Conservation (phyloP, 2,329 filamentous ascomycete species). For the Fusarium devonianum region DNA sequence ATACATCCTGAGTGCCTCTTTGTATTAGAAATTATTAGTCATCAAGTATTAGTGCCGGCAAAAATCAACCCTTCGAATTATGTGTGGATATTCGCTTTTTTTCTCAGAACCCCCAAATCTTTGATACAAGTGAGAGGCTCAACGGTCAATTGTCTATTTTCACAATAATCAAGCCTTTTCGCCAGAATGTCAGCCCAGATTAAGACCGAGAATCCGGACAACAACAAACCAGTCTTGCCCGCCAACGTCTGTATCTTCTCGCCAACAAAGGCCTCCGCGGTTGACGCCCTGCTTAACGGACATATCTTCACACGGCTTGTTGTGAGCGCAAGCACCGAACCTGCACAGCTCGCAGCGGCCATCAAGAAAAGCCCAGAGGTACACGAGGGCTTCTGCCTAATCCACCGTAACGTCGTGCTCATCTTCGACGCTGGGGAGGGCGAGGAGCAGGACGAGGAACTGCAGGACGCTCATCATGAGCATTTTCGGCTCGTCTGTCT, state of each 20-base stretch:
- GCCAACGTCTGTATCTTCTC: constrained; percentile 13
- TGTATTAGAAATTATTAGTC: not conserved
- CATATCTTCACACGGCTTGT: constrained; percentile 9
- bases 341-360: constrained; percentile 1
- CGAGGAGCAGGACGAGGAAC: not conserved
- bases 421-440: constrained; percentile 6
- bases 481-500: constrained; percentile 13
- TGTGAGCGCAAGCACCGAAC: constrained; percentile 1
- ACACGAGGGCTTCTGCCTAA: constrained; percentile 6
- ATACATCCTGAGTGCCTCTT: too few species aligned
- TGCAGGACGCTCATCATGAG: constrained; percentile 11
- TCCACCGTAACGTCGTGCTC: not conserved
- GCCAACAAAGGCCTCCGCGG: not conserved
- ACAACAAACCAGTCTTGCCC: constrained; percentile 3
- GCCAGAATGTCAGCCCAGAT: not conserved
- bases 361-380: constrained; percentile 1
- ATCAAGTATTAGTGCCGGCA: not conserved
- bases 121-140: not conserved
- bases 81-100: not conserved
- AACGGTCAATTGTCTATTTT: not conserved
- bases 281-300: not conserved
- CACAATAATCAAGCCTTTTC: too few species aligned
- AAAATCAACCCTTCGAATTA: not conserved
- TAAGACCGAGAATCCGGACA: not conserved
- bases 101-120: not conserved